These are phyloP conservation scores for Heritiera littoralis DNA, from an alignment of 345 rosid genomes.

Conservation along the genomic window DNA sequence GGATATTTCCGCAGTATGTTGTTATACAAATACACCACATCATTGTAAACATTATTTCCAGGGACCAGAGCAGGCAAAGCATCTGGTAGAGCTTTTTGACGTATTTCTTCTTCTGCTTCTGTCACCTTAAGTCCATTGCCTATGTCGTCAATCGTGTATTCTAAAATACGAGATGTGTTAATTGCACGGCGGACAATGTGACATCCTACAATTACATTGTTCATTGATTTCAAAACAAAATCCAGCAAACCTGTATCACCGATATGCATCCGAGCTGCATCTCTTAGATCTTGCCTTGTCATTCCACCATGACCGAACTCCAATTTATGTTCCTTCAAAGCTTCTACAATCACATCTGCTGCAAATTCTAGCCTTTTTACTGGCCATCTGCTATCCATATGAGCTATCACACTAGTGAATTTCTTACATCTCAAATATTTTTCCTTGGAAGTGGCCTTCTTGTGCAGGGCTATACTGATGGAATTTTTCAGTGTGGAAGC, in stretches of 20 bases:
- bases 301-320: conserved; percentile 47
- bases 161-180: conserved; percentile 61
- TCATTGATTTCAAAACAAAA: conserved; percentile 78
- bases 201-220: conserved; percentile 65
- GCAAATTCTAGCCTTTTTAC: conserved; percentile 72
- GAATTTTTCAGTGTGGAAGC: conserved; percentile 27
- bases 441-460: conserved; percentile 36
- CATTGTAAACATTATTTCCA: conserved; percentile 55
- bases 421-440: conserved; percentile 42
- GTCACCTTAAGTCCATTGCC: conserved; percentile 20
- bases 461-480: conserved; percentile 26
- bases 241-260: conserved; percentile 92
- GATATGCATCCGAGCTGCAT: conserved; percentile 83
- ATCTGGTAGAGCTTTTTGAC: conserved; percentile 23
- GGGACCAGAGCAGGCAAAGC: conserved; percentile 30
- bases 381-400: conserved; percentile 82
- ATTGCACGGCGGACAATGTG: conserved; percentile 56
- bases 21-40: conserved; percentile 50
- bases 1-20: conserved; percentile 63
- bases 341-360: conserved; percentile 72
- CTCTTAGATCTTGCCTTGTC: conserved; percentile 89
- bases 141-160: conserved; percentile 67
- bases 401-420: conserved; percentile 48
- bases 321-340: conserved; percentile 55
- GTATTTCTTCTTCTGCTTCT: conserved; percentile 25